Base-by-base conservation (phyloP, 75 land plant genomes). In the Picea sitchensis region DNA sequence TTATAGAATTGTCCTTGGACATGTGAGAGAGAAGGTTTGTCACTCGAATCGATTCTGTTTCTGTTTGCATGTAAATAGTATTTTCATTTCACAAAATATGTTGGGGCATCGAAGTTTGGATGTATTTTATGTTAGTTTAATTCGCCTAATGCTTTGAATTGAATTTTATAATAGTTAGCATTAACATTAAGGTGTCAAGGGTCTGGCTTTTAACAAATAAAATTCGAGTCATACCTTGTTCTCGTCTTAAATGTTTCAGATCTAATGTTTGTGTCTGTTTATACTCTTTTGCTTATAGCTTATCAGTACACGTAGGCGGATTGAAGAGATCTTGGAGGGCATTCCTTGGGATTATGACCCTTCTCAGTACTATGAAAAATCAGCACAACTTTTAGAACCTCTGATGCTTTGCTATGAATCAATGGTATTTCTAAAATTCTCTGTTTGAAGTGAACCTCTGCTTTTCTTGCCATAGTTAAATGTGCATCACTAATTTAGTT, bases 391-490 rank as follows among this genome's bases (percentile, higher is more conserved):
- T 57, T 75, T 96, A 58, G 93, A 96, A 76, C 97, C 99, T 44
- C 80, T 96, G n/a, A 79, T 96, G 67, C 82, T 96, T 15, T 96
- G 99, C 80, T 88, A 94, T 76, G 92, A 94, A 54, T 96, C 99
- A 1, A 84, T 96, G 98, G 98, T 94, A 87, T 56, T 38, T 62
- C 44, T 14, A 41, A 9, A 14, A 75, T 36, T 38, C 21, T 47
- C 58, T 73, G 31, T 62, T 78, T 21, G 26, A 18, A 62, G 14
- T 76, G 31, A 2, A 11, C 8, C 38, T 62, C 11, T 76, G 26
- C 32, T 1, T 65, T 23, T 62, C 23, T 2, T 62, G 47, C 44
- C 20, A 14, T 4, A 32, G 32, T 65, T 30, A 11, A 59, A 76
- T 31, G 14, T 23, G 17, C 17, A 21, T 73, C 21, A 36, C 31